Conservation (phyloP, 2,329 filamentous ascomycete genomes). For the Thielaviopsis musarum region DNA sequence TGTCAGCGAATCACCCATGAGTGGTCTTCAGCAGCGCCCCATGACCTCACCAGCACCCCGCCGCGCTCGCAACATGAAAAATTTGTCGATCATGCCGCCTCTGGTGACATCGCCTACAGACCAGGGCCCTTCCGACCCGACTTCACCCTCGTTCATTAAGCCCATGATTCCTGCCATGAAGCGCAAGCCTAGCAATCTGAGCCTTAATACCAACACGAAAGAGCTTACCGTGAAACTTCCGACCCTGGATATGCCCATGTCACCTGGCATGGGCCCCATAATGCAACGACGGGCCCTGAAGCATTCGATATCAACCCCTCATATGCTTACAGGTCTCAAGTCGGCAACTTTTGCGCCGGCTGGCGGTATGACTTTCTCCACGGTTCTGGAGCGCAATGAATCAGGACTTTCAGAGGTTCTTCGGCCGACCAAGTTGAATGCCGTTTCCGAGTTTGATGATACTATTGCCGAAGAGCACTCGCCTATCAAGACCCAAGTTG, state of each 20-base stretch:
- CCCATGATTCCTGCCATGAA: conserved; percentile 54
- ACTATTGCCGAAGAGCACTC: conserved; percentile 33
- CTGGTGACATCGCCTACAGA: conserved; percentile 27
- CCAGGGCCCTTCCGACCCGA: conserved; percentile 44
- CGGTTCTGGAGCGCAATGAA: conserved; percentile 41
- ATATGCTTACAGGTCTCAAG: conserved; percentile 43
- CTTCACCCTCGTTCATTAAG: conserved; percentile 65
- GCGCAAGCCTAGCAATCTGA: conserved; percentile 62
- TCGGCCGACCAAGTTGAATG: conserved; percentile 31
- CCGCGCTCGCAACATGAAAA: conserved; percentile 69
- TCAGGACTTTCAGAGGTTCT: conserved; percentile 42
- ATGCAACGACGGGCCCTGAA: conserved; percentile 46
- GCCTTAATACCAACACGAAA: conserved; percentile 53
- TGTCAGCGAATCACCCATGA: conserved; percentile 24
- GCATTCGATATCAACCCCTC: conserved; percentile 50
- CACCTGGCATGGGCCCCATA: conserved; percentile 39
- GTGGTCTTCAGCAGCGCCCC: conserved; percentile 32
- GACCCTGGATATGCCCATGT: conserved; percentile 36
- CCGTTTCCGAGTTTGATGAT: conserved; percentile 12
- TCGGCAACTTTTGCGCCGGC: conserved; percentile 42
- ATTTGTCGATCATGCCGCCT: conserved; percentile 58
- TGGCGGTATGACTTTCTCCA: conserved; percentile 48
- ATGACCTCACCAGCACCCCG: conserved; percentile 54
- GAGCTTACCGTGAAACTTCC: conserved; percentile 31
- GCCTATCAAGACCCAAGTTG: conserved; percentile 43